phyloP scores from a whole-genome alignment of 495 filamentous ascomycete genomes.

The Talaromyces liani region DNA sequence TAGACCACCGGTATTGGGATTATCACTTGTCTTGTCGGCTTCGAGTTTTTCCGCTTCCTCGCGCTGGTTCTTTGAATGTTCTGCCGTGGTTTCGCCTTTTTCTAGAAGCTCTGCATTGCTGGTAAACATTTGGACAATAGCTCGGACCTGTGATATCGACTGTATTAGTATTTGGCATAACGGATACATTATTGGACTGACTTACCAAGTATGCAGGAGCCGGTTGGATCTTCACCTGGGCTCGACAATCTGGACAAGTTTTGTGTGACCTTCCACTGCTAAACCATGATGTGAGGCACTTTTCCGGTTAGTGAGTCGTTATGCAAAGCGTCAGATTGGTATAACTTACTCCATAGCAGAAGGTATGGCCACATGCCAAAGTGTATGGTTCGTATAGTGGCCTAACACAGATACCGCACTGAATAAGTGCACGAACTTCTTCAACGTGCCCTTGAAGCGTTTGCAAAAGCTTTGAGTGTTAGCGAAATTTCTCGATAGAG shows the following conservation, averaged over 20 bases:
- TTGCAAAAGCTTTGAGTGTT: conserved; percentile 26
- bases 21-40: conserved; percentile 38
- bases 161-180: conserved; percentile 4
- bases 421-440: conserved; percentile 42
- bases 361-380: conserved; percentile 66
- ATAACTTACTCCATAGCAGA: conserved; percentile 57
- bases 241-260: conserved; percentile 67
- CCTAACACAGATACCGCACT: conserved; percentile 63
- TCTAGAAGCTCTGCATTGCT: conserved; percentile 56
- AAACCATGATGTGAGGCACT: conserved; percentile 66
- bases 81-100: conserved; percentile 51
- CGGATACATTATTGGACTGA: background rate
- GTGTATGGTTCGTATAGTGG: conserved; percentile 68
- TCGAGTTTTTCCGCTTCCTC: conserved; percentile 60
- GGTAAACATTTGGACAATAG: conserved; percentile 61
- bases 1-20: conserved; percentile 47
- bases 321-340: background rate
- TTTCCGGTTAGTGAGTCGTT: conserved; percentile 13
- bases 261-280: conserved; percentile 49
- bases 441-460: conserved; percentile 45
- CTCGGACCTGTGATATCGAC: conserved; percentile 45
- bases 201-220: conserved; percentile 65
- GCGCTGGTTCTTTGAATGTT: conserved; percentile 49
- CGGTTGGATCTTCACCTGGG: conserved; percentile 49
- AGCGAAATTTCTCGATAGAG: background rate